Conservation (phyloP, 768 basidiomycete genomes). For the Coprinopsis sp. region DNA sequence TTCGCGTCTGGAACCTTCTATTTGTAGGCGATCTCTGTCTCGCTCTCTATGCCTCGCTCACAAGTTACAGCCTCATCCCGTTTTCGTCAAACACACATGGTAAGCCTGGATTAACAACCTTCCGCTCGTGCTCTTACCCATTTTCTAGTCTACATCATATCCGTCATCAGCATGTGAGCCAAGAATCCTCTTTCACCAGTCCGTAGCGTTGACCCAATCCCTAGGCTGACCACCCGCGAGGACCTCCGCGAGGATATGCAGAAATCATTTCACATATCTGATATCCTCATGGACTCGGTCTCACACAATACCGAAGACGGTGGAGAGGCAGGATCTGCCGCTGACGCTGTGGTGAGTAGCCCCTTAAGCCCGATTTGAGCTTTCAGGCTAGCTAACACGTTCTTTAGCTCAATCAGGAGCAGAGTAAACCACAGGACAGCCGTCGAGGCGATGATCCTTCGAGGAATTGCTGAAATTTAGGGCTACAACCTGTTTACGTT, state of each 20-base stretch:
- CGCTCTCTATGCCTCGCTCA: background rate
- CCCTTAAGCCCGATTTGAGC: too few relatives aligned
- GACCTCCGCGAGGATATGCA: too few relatives aligned
- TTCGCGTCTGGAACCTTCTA: slow-evolving; percentile 2
- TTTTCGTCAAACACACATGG: slow-evolving; percentile 2
- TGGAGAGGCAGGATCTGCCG: background rate
- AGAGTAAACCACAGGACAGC: too few relatives aligned
- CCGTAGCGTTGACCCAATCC: background rate
- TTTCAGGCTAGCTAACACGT: too few relatives aligned
- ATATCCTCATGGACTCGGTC: background rate
- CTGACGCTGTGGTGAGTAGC: background rate
- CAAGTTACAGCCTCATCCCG: background rate
- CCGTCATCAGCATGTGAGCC: slow-evolving; percentile 5
- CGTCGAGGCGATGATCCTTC: too few relatives aligned
- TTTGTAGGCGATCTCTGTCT: background rate
- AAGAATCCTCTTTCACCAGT: background rate
- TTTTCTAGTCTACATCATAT: slow-evolving; percentile 1
- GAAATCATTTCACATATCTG: too few relatives aligned
- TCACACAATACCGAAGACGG: background rate
- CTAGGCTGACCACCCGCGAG: background rate
- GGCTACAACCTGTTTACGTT: too few relatives aligned
- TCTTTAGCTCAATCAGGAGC: too few relatives aligned
- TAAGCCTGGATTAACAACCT: background rate
- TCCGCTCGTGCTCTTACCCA: background rate
- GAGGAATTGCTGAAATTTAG: too few relatives aligned